A percentile compares a stretch with the other conserved stretches of the same genome.
Conservation (phyloP, 1,139 yeast genomes). For the Debaryomycetaceae sp. region DNA sequence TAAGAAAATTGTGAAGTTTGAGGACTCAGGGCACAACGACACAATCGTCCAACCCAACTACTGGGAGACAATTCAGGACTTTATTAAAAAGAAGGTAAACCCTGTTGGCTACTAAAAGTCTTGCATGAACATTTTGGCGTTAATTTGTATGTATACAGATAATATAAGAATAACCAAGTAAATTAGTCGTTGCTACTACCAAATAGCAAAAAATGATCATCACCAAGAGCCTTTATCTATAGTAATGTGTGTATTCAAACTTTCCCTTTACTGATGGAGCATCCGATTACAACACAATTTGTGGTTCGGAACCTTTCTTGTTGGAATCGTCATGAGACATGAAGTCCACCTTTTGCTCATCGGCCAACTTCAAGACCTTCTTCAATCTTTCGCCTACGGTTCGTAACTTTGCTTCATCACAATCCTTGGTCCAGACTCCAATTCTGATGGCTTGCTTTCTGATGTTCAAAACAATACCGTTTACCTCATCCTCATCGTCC, state of each 20-base stretch:
- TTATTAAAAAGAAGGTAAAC: conserved; percentile 43
- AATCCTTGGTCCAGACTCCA: conserved; percentile 91
- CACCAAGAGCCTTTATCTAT: neutral
- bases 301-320: conserved; percentile 42
- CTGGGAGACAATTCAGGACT: conserved; percentile 65
- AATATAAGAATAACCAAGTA: conserved; percentile 5
- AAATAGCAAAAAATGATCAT: neutral
- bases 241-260: neutral
- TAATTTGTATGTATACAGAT: conserved; percentile 17
- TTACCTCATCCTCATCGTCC: conserved; percentile 84
- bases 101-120: conserved; percentile 32
- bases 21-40: conserved; percentile 72
- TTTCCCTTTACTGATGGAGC: neutral
- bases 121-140: conserved; percentile 9
- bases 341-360: conserved; percentile 72
- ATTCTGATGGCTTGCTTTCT: conserved; percentile 82
- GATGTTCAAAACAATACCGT: conserved; percentile 89
- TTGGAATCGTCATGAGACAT: conserved; percentile 58
- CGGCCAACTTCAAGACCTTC: conserved; percentile 67
- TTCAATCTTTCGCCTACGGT: conserved; percentile 84
- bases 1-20: conserved; percentile 52
- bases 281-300: conserved; percentile 31
- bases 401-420: conserved; percentile 59
- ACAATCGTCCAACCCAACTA: conserved; percentile 70
- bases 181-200: neutral